These are phyloP conservation scores for Aspergillus hortae DNA, from an alignment of 2,329 filamentous ascomycete species.

Conservation along the genomic window DNA sequence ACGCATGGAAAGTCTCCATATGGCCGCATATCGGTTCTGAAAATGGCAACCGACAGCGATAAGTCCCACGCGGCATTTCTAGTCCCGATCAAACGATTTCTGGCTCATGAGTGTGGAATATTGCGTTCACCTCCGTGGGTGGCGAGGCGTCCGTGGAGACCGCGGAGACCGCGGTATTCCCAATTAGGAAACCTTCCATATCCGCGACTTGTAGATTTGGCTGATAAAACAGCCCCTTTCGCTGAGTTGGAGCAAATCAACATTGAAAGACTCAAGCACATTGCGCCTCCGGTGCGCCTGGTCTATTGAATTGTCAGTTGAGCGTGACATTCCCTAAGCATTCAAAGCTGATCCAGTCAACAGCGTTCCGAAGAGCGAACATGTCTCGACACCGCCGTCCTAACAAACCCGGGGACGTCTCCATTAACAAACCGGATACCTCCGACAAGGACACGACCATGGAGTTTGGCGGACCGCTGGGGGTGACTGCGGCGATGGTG, in stretches of 20 bases:
- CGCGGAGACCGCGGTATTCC: neutral
- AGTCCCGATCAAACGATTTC: neutral
- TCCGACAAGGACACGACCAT: slow-evolving; percentile 18
- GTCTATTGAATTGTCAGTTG: too few relatives aligned
- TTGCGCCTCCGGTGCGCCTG: too few relatives aligned
- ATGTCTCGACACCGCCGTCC: neutral
- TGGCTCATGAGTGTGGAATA: too few relatives aligned
- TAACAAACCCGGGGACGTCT: neutral
- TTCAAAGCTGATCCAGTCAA: neutral
- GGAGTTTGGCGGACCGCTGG: slow-evolving; percentile 83
- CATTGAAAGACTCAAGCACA: too few relatives aligned
- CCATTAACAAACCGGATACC: neutral
- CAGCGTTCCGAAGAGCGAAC: neutral
- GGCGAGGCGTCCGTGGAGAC: neutral
- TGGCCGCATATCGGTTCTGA: too few relatives aligned
- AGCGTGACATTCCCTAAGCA: too few relatives aligned
- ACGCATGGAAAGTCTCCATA: too few relatives aligned
- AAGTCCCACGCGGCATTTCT: too few relatives aligned
- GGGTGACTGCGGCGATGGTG: slow-evolving; percentile 77
- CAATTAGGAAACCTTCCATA: neutral
- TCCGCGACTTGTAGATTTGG: too few relatives aligned
- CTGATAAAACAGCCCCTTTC: neutral
- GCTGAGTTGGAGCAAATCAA: neutral
- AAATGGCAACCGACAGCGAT: too few relatives aligned
- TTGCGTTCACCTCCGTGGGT: neutral